Percentiles rank a stretch among this genome's conserved stretches.
Evolutionary conservation across 2,329 filamentous ascomycete genomes (phyloP).

Genomic region (Colletotrichum neosansevieriae): DNA sequence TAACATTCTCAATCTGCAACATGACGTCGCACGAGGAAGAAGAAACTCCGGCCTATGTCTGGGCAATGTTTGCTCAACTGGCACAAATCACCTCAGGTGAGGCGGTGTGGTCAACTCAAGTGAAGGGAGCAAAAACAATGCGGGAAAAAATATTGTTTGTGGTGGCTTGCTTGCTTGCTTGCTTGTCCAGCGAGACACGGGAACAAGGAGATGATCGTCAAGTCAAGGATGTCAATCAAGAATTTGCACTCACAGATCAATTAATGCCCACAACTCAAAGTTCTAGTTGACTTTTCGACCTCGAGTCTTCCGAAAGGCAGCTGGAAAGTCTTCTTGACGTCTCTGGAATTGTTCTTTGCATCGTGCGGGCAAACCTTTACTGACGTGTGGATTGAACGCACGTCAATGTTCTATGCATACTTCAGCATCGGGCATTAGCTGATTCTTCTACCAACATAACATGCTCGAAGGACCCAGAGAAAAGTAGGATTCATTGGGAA

Average conservation of each 20-base stretch:
- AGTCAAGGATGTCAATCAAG: neutral
- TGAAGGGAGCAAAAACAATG: slow-evolving; percentile 13
- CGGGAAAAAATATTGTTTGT: neutral
- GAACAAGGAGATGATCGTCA: slow-evolving; percentile 19
- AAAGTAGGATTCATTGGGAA: slow-evolving; percentile 5
- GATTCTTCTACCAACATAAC: neutral
- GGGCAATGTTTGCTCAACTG: slow-evolving; percentile 6
- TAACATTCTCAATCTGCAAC: slow-evolving; percentile 5
- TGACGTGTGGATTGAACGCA: neutral
- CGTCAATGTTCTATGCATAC: slow-evolving; percentile 8
- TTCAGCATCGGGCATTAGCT: neutral
- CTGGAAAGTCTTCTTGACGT: neutral
- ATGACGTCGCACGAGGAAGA: slow-evolving; percentile 17
- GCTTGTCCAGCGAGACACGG: neutral
- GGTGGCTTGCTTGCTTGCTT: neutral
- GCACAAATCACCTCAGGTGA: slow-evolving; percentile 10
- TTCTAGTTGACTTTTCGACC: too few species aligned
- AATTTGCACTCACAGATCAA: neutral
- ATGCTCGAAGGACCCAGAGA: neutral
- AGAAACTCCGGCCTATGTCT: neutral
- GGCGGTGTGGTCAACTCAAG: slow-evolving; percentile 20
- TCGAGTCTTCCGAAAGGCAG: neutral
- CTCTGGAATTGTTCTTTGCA: neutral
- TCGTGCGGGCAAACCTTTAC: neutral
- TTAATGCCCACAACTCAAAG: neutral